Conservation (phyloP, 441 rosid species). For the Euphorbia schlechtendalii region DNA sequence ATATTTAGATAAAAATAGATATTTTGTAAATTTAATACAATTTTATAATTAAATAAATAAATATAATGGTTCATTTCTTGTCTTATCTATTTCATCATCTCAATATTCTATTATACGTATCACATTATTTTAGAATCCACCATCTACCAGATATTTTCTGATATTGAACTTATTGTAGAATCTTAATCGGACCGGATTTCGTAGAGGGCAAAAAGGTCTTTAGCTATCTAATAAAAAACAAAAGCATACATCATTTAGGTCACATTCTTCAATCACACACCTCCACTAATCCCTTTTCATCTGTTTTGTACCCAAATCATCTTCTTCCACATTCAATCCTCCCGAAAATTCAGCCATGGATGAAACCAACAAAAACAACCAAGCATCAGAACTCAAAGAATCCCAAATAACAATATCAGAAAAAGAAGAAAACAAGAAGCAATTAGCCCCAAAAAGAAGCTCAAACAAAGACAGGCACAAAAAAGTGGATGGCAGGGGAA, state of each 20-base stretch:
- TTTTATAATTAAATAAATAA: too few species aligned
- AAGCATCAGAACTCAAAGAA: slow-evolving; percentile 60
- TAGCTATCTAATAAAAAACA: not conserved
- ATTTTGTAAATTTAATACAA: too few species aligned
- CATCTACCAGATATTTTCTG: too few species aligned
- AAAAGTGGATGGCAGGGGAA: slow-evolving; percentile 91
- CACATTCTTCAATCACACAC: slow-evolving; percentile 37
- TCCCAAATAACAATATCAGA: slow-evolving; percentile 55
- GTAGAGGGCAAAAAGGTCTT: too few species aligned
- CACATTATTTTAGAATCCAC: too few species aligned
- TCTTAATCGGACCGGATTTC: too few species aligned
- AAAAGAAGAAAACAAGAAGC: slow-evolving; percentile 50
- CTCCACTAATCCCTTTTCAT: slow-evolving; percentile 22
- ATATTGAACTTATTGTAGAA: too few species aligned
- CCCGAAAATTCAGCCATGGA: slow-evolving; percentile 33
- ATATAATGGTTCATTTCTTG: too few species aligned
- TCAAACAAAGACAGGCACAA: slow-evolving; percentile 93
- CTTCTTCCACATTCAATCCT: slow-evolving; percentile 41
- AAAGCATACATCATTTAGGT: slow-evolving; percentile 27
- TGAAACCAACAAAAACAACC: slow-evolving; percentile 24
- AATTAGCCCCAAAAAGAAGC: slow-evolving; percentile 65
- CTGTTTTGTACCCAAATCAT: slow-evolving; percentile 32
- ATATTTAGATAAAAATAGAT: too few species aligned
- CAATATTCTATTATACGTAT: too few species aligned
- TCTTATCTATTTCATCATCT: too few species aligned